A percentile compares a stretch with the other conserved stretches of the same genome.
These are phyloP conservation scores for Globisporangium okanoganense DNA, from an alignment of 352 stramenopile species.

Conservation along the genomic window DNA sequence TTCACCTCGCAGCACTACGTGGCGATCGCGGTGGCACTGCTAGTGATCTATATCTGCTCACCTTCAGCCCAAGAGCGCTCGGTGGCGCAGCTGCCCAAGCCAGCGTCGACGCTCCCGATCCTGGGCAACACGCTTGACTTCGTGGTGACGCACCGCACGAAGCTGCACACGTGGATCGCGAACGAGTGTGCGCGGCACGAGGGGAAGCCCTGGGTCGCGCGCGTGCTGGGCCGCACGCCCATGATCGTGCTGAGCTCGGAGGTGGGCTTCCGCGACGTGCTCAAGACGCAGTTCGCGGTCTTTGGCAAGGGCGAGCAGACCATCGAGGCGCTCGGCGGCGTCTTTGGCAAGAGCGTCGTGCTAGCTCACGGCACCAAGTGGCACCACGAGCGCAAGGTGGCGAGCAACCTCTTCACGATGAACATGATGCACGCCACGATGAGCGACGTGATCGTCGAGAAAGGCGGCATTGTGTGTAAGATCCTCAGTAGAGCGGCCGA, in stretches of 20 bases:
- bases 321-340: constrained; percentile 30
- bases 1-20: not conserved
- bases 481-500: not conserved
- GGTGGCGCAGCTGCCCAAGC: constrained; percentile 1
- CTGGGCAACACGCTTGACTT: constrained; percentile 18
- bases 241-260: constrained; percentile 37
- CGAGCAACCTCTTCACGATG: constrained; percentile 25
- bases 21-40: not conserved
- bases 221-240: constrained; percentile 25
- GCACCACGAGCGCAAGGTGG: constrained; percentile 37
- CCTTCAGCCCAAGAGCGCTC: constrained; percentile 2
- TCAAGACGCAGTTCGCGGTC: constrained; percentile 53
- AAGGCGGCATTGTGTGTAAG: not conserved
- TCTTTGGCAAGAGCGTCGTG: constrained; percentile 61
- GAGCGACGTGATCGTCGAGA: constrained; percentile 9
- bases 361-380: constrained; percentile 29
- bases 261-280: constrained; percentile 39
- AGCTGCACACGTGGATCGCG: constrained; percentile 22
- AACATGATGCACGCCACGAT: constrained; percentile 30
- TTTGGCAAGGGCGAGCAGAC: constrained; percentile 54
- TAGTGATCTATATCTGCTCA: not conserved
- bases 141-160: constrained; percentile 8
- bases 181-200: constrained; percentile 17
- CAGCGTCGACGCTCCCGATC: constrained; percentile 14
- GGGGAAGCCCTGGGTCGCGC: constrained; percentile 32